Evolutionary conservation across 371 early-diverging fungal species (phyloP), one percentile per base, ranked within the genome.

Genomic region (Apophysomyces sp.): DNA sequence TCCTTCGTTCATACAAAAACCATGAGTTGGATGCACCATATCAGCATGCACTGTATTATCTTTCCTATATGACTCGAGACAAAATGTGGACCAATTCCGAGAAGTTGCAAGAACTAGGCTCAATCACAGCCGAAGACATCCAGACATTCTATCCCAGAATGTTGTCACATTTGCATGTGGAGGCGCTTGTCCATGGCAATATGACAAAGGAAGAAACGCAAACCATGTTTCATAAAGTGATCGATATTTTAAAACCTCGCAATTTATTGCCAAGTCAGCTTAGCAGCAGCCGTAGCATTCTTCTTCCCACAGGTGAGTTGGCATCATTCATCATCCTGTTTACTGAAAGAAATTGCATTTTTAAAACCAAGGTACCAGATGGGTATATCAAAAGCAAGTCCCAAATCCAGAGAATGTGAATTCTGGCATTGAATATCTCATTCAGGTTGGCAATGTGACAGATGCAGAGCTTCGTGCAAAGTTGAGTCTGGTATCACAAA

Each of bases 121-220:
- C 77, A 52, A 76, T 97, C 21, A 89, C 86, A 0, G 73, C 84
- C 13, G 82, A 85, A 29, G 91, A 90, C 57, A 83, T 97, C n/a
- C 77, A 86, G 68, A 71, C 69, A 9, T 95, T 94, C 63, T 84
- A 86, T 63, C 89, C 89, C 9, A 68, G 79, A 28, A 67, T 96
- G 49, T 71, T 95, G 49, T 80, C 77, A 16, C 81, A 89, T 36
- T 65, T 92, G 52, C 85, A 89, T 61, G 66, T 92, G 4, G 93
- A 94, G 71, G 88, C 89, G 9, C 82, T 96, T 4, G 89, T 92
- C 4, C 88, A 89, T 61, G 98, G 98, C 32, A 98, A 98, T 72
- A 70, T 91, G 54, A 41, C 73, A 15, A 83, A 86, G 30, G 73
- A 78, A 18, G 82, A 91, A 21, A 92, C 94, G 0, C 69, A 89